Conservation (phyloP, 2,329 filamentous ascomycete species). For the Apiospora hydei region DNA sequence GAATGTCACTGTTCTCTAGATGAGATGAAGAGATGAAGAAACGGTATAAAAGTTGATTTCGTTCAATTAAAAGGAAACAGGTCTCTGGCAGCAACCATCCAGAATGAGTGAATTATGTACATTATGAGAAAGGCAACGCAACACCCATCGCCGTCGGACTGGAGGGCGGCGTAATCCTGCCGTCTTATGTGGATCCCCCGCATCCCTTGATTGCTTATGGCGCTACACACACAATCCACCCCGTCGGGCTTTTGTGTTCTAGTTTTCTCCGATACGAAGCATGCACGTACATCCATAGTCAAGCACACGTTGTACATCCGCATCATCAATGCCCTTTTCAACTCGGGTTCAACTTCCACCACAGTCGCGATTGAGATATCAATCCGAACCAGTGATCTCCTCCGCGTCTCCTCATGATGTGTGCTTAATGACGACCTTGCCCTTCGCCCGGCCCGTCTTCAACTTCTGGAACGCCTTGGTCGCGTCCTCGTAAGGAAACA, state of each 20-base stretch:
- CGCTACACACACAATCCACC: not conserved
- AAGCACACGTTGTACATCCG: not conserved
- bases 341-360: too few species aligned
- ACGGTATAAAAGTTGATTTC: not conserved
- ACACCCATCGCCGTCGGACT: not conserved
- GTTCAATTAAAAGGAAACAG: not conserved
- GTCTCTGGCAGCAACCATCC: not conserved
- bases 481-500: conserved; percentile 62
- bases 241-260: not conserved
- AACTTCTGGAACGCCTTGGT: conserved; percentile 65
- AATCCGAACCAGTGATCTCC: not conserved
- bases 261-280: not conserved
- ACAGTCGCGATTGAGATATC: too few species aligned
- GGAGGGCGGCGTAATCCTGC: not conserved
- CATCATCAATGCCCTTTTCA: not conserved
- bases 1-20: not conserved
- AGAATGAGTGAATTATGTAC: not conserved
- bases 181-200: conserved; percentile 8
- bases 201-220: not conserved
- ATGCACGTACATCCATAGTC: not conserved
- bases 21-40: not conserved
- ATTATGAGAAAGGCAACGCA: not conserved
- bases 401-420: not conserved
- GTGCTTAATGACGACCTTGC: conserved; percentile 61
- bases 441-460: conserved; percentile 61